Evolutionary conservation across 163 green algal genomes (phyloP), one percentile per base, ranked within the genome.

Genomic region (Smithsoniella earleae): DNA sequence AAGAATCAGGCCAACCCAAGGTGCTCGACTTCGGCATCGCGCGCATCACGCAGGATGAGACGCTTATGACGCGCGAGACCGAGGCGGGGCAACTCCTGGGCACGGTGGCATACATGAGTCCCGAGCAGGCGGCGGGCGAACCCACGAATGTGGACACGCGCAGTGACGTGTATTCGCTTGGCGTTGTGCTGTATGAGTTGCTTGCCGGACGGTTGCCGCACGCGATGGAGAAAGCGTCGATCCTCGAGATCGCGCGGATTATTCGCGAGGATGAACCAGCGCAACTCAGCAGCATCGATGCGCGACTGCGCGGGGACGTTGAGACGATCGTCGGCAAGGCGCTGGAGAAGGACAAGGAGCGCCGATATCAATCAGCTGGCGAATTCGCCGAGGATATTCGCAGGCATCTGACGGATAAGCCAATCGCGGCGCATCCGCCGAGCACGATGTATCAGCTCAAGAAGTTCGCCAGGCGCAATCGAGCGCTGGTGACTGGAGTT

Each of bases 141-240:
- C 10, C 8, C 27, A 69, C 1, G 58, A 34, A 36, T 66, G 13
- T 34, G 1, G 58, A 36, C 25, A n/a, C n/a, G 5, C 58, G 27
- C 3, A 36, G 27, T 6, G 58, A 69, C 58, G 25, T 69, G n/a
- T 69, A 36, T 30, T 43, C 27, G 27, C 8, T 69, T 4, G 58
- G 27, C 1, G 58, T 69, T 6, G 58, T 69, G 20, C 58, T 69
- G 25, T 69, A 69, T 34, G 58, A 69, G 58, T 69, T 30, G 27
- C 58, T 69, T 5, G 3, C 34, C 27, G 28, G 54, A 66, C 27
- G 54, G 54, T 43, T 66, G 13, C 54, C 54, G 54, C 54, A 36
- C 8, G n/a, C n/a, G n/a, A n/a, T n/a, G n/a, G n/a, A n/a, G n/a
- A n/a, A n/a, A n/a, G n/a, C n/a, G n/a, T n/a, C n/a, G n/a, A n/a